Evolutionary conservation across 2,329 filamentous ascomycete species (phyloP).

Genomic region (Aureobasidium sp.): DNA sequence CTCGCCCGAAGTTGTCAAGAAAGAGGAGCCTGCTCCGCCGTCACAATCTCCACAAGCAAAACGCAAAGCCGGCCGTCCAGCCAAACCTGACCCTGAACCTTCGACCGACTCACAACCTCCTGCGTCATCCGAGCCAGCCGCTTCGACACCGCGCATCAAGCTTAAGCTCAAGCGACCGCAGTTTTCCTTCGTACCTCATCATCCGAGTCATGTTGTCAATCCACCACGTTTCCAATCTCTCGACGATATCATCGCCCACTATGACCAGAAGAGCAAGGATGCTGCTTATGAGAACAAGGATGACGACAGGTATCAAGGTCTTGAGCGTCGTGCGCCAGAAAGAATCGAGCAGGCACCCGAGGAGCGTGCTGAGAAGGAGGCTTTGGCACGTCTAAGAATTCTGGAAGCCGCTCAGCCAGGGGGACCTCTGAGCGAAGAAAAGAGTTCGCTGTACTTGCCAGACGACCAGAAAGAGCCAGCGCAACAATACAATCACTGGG

Average conservation of each 20-base stretch:
- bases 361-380: slow-evolving; percentile 54
- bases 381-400: slow-evolving; percentile 59
- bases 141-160: slow-evolving; percentile 3
- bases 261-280: slow-evolving; percentile 28
- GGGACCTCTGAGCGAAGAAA: slow-evolving; percentile 63
- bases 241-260: slow-evolving; percentile 27
- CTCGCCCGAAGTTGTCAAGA: not conserved
- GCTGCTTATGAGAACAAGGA: slow-evolving; percentile 41
- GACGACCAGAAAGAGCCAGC: slow-evolving; percentile 63
- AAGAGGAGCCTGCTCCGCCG: not conserved
- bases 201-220: slow-evolving; percentile 26
- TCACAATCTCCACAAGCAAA: slow-evolving; percentile 3
- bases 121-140: not conserved
- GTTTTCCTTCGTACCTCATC: slow-evolving; percentile 20
- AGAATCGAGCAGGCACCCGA: slow-evolving; percentile 47
- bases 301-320: slow-evolving; percentile 29
- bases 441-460: slow-evolving; percentile 65
- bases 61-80: slow-evolving; percentile 11
- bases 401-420: slow-evolving; percentile 68
- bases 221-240: slow-evolving; percentile 26
- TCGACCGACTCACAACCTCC: not conserved
- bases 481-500: slow-evolving; percentile 76
- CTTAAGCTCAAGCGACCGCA: slow-evolving; percentile 13
- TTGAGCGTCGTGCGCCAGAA: slow-evolving; percentile 34
- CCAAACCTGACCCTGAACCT: not conserved